These are phyloP conservation scores for Talaromyces trachyspermus DNA, from an alignment of 495 filamentous ascomycete genomes.

Conservation along the genomic window DNA sequence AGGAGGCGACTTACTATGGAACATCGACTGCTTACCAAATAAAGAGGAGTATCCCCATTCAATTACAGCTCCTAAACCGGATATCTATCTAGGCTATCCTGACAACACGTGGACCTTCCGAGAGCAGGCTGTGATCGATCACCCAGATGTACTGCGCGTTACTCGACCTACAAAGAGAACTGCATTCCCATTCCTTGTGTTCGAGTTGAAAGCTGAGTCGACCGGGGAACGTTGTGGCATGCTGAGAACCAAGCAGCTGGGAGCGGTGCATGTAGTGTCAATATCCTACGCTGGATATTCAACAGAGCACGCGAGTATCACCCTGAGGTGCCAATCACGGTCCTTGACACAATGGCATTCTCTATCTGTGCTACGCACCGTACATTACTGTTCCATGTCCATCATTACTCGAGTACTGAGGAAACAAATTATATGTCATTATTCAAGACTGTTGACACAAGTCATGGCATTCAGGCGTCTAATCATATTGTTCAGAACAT, in stretches of 20 bases:
- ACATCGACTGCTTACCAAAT: constrained; percentile 6
- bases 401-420: no score
- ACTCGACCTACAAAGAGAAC: constrained; percentile 8
- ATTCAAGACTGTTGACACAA: no score
- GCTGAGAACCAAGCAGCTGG: constrained; percentile 10
- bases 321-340: no score
- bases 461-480: no score
- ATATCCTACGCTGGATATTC: background rate
- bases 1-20: constrained; percentile 8
- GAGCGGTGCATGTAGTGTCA: constrained; percentile 7
- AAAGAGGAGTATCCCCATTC: constrained; percentile 1
- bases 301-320: no score
- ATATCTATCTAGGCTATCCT: constrained; percentile 6
- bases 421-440: no score
- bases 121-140: constrained; percentile 4
- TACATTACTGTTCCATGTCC: no score
- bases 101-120: background rate
- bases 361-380: no score
- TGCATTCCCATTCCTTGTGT: constrained; percentile 8
- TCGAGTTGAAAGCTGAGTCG: constrained; percentile 10
- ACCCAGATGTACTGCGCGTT: constrained; percentile 1
- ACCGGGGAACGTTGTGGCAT: constrained; percentile 7
- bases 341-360: no score
- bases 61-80: constrained; percentile 9
- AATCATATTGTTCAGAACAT: no score